Percentiles rank a stretch among this genome's conserved stretches.
phyloP scores from a whole-genome alignment of 306 rosid genomes.

The Lupinus albus region DNA sequence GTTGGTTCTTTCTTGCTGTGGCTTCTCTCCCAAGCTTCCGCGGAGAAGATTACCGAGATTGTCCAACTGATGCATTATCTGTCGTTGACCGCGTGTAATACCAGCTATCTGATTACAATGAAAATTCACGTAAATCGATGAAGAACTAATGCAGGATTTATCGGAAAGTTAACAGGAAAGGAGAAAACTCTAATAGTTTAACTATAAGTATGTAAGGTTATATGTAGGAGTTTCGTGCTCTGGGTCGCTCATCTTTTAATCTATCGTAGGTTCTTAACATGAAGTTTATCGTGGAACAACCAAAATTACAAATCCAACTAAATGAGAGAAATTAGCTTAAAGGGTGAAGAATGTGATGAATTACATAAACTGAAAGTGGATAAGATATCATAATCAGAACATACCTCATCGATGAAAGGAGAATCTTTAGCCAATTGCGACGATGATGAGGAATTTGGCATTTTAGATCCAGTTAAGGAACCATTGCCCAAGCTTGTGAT shows the following conservation, averaged over 20 bases:
- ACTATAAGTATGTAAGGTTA: too few relatives aligned
- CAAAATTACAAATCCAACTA: constrained; percentile 1
- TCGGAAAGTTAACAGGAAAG: too few relatives aligned
- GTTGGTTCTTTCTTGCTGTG: constrained; percentile 55
- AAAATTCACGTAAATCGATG: constrained; percentile 8
- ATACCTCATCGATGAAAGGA: constrained; percentile 82
- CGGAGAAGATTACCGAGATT: constrained; percentile 70
- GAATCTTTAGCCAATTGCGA: constrained; percentile 73
- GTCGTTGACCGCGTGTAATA: constrained; percentile 75
- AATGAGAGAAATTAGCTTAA: constrained; percentile 20
- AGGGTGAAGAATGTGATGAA: constrained; percentile 1
- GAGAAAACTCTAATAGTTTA: too few relatives aligned
- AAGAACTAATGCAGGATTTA: constrained; percentile 28
- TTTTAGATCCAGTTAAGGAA: constrained; percentile 61
- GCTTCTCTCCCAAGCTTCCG: constrained; percentile 53
- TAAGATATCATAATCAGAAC: constrained; percentile 6
- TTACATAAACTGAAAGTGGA: constrained; percentile 21
- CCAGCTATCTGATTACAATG: constrained; percentile 58
- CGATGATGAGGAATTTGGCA: constrained; percentile 78
- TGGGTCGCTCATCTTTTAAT: constrained; percentile 12
- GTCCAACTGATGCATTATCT: constrained; percentile 80
- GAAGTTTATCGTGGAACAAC: background rate
- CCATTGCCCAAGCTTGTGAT: constrained; percentile 69
- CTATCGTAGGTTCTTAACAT: too few relatives aligned
- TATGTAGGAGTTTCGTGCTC: too few relatives aligned